A percentile compares a stretch with the other conserved stretches of the same genome.
phyloP scores from a whole-genome alignment of 2,329 filamentous ascomycete genomes.

The Cladophialophora exuberans region DNA sequence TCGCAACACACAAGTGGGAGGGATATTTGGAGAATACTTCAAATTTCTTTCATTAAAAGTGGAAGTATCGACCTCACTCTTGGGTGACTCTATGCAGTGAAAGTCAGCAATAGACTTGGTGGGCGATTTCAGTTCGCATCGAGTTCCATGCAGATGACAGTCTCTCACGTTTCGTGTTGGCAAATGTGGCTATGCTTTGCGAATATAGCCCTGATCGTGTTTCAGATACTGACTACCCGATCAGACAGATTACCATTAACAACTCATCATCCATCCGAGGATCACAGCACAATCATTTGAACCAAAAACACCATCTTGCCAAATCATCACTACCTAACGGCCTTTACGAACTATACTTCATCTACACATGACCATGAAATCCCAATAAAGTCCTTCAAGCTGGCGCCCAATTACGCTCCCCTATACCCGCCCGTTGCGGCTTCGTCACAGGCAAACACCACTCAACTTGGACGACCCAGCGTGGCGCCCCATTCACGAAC shows the following conservation, averaged over 20 bases:
- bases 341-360: not conserved
- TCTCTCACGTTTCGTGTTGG: too few species aligned
- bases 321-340: not conserved
- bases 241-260: not conserved
- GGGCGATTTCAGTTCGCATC: too few species aligned
- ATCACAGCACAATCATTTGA: not conserved
- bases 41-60: too few species aligned
- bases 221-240: conserved; percentile 5
- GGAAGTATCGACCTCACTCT: too few species aligned
- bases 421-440: conserved; percentile 18
- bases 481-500: conserved; percentile 5
- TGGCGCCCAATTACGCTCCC: conserved; percentile 24
- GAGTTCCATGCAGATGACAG: too few species aligned
- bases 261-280: too few species aligned
- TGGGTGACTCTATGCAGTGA: too few species aligned
- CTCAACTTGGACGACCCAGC: not conserved
- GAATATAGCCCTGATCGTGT: too few species aligned
- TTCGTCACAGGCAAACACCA: conserved; percentile 1
- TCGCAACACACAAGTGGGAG: too few species aligned
- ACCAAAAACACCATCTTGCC: not conserved
- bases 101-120: too few species aligned
- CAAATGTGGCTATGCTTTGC: too few species aligned
- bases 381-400: conserved; percentile 23
- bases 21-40: too few species aligned
- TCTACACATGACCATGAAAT: conserved; percentile 6